Evolutionary conservation across 2,329 filamentous ascomycete species (phyloP), one percentile per base, ranked within the genome.

Genomic region (Decorospora gaudefroyi): DNA sequence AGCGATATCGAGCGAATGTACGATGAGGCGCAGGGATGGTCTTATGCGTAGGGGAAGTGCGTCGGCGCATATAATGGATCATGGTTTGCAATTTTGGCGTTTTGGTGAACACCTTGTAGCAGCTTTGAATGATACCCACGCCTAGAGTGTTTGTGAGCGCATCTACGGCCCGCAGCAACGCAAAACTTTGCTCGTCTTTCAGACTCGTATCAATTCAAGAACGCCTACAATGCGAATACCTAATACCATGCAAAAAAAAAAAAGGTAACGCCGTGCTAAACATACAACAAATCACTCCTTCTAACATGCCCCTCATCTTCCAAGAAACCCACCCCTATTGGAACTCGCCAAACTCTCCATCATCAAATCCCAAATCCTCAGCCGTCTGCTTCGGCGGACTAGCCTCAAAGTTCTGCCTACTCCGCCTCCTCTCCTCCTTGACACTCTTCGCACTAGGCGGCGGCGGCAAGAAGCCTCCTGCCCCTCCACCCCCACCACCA

Each of bases 281-380:
- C 48, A 44, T 34, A 32, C 30, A 38, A 28, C 40, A 32, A 37
- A 26, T 34, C 25, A 18, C 42, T 21, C 31, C 32, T 31, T 36
- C 33, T 31, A 22, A 9, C 30, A 26, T 1, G 21, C 18, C 4
- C 2, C 9, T n/a, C 22, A 7, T 9, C n/a, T 12, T n/a, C n/a
- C n/a, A n/a, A n/a, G n/a, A n/a, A n/a, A n/a, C n/a, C n/a, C n/a
- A n/a, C n/a, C 33, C 12, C 58, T 61, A 80, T 61, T 80, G 77
- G 73, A 95, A 95, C 71, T 95, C 89, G 13, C 88, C 89, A 79
- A 90, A 91, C 64, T 92, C 86, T 1, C 89, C 90, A 66, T 95
- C 88, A 62, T 95, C 89, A 60, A 93, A 93, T 0, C 88, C 88
- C 53, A 92, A 62, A 46, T 90, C 84, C 62, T 84, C 68, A 11